A percentile compares a stretch with the other conserved stretches of the same genome.
These are phyloP conservation scores for Emergomyces orientalis DNA, from an alignment of 2,329 filamentous ascomycete species.

Conservation along the genomic window DNA sequence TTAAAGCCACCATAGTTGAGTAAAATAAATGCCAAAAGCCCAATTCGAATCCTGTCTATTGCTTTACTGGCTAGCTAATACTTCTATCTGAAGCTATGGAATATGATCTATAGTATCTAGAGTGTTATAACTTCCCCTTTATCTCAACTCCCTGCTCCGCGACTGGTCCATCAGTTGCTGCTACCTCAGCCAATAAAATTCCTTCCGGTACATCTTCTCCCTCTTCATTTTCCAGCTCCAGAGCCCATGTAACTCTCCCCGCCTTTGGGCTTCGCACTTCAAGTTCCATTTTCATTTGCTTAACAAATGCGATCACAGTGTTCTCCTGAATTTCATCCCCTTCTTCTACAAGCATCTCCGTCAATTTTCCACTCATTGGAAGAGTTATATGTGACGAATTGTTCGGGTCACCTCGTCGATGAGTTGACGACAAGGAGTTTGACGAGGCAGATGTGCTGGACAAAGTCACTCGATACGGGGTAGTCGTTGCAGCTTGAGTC, in stretches of 20 bases:
- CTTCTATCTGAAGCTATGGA: neutral
- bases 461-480: slow-evolving; percentile 39
- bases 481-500: slow-evolving; percentile 16
- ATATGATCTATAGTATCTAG: neutral
- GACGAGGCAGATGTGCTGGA: slow-evolving; percentile 40
- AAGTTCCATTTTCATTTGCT: slow-evolving; percentile 64
- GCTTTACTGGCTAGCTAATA: neutral
- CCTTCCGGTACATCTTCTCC: slow-evolving; percentile 50
- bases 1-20: too few species aligned
- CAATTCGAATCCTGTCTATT: neutral
- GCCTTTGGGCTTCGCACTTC: slow-evolving; percentile 46
- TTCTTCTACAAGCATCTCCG: slow-evolving; percentile 49
- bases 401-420: slow-evolving; percentile 42
- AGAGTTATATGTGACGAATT: slow-evolving; percentile 47
- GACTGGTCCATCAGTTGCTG: slow-evolving; percentile 19
- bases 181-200: slow-evolving; percentile 43
- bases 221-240: slow-evolving; percentile 41
- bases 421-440: slow-evolving; percentile 33
- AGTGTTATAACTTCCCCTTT: slow-evolving; percentile 24
- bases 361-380: slow-evolving; percentile 50
- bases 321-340: slow-evolving; percentile 44
- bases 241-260: slow-evolving; percentile 44
- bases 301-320: slow-evolving; percentile 49
- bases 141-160: slow-evolving; percentile 14
- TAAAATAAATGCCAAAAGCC: neutral